Evolutionary conservation across 2,329 filamentous ascomycete genomes (phyloP).

Genomic region (Pyrenophora tritici-repentis): DNA sequence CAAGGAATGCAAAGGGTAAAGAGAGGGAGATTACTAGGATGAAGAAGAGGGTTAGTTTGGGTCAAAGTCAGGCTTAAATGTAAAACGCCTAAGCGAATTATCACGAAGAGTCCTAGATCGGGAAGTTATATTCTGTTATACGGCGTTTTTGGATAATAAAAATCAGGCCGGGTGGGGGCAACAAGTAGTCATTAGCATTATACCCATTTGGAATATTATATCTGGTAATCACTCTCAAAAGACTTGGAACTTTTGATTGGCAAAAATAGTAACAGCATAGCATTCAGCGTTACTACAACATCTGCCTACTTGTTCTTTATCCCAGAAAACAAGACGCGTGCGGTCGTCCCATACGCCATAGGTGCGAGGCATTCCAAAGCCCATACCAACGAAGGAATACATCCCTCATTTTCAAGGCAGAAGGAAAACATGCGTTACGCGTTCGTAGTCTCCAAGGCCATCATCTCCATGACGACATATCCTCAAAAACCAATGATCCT

Average conservation of each 20-base stretch:
- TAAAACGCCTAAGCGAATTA: neutral
- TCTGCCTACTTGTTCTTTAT: neutral
- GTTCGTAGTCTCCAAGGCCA: too few relatives aligned
- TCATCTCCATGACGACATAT: neutral
- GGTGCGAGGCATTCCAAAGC: neutral
- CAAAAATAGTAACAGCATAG: neutral
- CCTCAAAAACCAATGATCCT: neutral
- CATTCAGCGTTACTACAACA: neutral
- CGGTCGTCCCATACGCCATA: neutral
- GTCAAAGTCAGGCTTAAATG: constrained; percentile 4
- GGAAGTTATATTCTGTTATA: too few relatives aligned
- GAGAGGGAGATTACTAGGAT: constrained; percentile 20
- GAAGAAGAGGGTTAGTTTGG: constrained; percentile 17
- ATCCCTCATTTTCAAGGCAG: too few relatives aligned
- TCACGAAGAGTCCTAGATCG: too few relatives aligned
- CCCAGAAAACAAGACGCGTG: neutral
- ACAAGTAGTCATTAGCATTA: too few relatives aligned
- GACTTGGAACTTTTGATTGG: neutral
- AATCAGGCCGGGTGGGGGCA: too few relatives aligned
- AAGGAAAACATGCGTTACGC: too few relatives aligned
- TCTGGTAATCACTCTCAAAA: too few relatives aligned
- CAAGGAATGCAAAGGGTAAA: constrained; percentile 20
- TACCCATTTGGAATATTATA: too few relatives aligned
- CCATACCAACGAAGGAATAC: neutral
- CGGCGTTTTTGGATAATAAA: too few relatives aligned